These are phyloP conservation scores for Podaxis mareebaensis DNA, from an alignment of 768 basidiomycete genomes.

Conservation along the genomic window DNA sequence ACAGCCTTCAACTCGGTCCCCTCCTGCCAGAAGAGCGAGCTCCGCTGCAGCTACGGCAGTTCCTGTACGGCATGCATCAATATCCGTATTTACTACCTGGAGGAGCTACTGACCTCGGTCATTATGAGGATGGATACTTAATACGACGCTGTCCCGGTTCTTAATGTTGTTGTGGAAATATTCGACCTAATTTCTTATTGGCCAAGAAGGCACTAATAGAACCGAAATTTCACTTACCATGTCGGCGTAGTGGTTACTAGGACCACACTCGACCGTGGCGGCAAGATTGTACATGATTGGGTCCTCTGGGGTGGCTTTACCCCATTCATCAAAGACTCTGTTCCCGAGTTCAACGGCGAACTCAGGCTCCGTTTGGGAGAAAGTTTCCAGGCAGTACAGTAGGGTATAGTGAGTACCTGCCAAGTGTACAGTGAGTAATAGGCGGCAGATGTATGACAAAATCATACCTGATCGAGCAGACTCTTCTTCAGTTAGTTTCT, in stretches of 20 bases:
- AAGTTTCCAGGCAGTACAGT: conserved; percentile 93
- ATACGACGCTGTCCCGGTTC: conserved; percentile 84
- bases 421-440: background rate
- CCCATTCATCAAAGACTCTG: conserved; percentile 90
- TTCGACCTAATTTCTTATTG: conserved; percentile 65
- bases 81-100: background rate
- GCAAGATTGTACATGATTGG: conserved; percentile 97
- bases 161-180: conserved; percentile 85
- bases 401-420: conserved; percentile 39
- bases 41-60: conserved; percentile 94
- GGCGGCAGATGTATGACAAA: conserved; percentile 71
- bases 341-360: conserved; percentile 93
- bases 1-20: conserved; percentile 94
- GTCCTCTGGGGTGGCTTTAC: conserved; percentile 73
- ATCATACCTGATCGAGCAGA: conserved; percentile 77
- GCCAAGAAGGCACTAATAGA: conserved; percentile 5
- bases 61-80: conserved; percentile 40
- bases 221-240: conserved; percentile 52
- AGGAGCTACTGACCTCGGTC: conserved; percentile 69
- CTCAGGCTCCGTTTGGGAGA: conserved; percentile 95
- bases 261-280: conserved; percentile 94
- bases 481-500: conserved; percentile 82
- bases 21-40: conserved; percentile 87
- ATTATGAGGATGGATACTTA: conserved; percentile 95
- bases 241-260: conserved; percentile 97